Percentiles rank a stretch among this genome's conserved stretches.
These are phyloP conservation scores for Kalaharituber pfeilii DNA, from an alignment of 2,329 filamentous ascomycete genomes.

Conservation along the genomic window DNA sequence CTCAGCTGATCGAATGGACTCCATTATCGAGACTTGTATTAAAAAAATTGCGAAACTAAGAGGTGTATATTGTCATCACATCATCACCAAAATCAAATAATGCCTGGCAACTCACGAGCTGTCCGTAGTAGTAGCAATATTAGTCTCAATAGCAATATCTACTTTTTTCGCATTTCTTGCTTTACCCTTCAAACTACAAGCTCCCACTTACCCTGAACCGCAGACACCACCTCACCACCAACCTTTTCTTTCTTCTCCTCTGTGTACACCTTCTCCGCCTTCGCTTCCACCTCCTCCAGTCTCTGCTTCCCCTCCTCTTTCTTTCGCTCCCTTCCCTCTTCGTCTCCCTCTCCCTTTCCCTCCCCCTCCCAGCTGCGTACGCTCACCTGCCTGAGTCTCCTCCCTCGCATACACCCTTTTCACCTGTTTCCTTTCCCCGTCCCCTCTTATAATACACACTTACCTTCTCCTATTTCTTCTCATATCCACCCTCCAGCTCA, in stretches of 20 bases:
- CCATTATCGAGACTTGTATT: too few species aligned
- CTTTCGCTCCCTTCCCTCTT: not conserved
- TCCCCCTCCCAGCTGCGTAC: not conserved
- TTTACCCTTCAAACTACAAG: too few species aligned
- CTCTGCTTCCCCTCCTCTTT: not conserved
- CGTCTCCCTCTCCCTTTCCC: not conserved
- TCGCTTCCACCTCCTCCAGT: not conserved
- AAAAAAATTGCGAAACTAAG: too few species aligned
- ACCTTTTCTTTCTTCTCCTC: not conserved
- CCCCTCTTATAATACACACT: not conserved
- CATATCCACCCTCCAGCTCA: not conserved
- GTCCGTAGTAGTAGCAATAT: too few species aligned
- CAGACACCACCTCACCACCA: too few species aligned
- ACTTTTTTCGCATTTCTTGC: too few species aligned
- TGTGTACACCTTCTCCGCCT: not conserved
- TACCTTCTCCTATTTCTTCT: conserved; percentile 4
- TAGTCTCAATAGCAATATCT: too few species aligned
- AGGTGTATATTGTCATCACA: too few species aligned
- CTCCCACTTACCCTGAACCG: too few species aligned
- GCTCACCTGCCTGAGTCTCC: not conserved
- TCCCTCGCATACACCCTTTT: not conserved
- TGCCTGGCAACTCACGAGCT: too few species aligned
- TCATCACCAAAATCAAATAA: too few species aligned
- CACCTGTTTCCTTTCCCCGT: not conserved
- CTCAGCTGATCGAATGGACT: too few species aligned